A percentile compares a stretch with the other conserved stretches of the same genome.
These are phyloP conservation scores for Venturia aucupariae DNA, from an alignment of 2,329 filamentous ascomycete species.

Conservation along the genomic window DNA sequence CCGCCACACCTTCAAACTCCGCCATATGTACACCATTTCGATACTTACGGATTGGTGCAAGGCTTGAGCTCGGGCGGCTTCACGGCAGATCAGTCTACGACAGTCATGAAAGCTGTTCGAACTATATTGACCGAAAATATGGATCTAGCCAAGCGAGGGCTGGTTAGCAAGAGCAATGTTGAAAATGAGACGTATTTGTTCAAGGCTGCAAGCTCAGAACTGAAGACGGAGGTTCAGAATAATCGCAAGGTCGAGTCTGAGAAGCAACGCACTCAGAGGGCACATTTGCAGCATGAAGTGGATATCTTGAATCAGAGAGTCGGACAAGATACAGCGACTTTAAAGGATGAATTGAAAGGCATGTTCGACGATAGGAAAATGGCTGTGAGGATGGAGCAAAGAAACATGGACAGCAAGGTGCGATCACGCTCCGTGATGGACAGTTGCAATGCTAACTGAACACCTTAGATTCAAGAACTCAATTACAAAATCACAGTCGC, in stretches of 20 bases:
- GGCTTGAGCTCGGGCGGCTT: conserved; percentile 66
- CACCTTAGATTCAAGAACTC: conserved; percentile 71
- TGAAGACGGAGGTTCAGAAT: conserved; percentile 77
- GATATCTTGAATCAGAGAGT: conserved; percentile 82
- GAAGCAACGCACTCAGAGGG: conserved; percentile 71
- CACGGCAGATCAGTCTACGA: conserved; percentile 63
- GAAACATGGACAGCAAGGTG: conserved; percentile 70
- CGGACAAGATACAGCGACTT: conserved; percentile 67
- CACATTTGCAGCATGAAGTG: conserved; percentile 85
- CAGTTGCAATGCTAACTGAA: not conserved
- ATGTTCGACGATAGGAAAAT: conserved; percentile 96
- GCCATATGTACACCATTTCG: conserved; percentile 91
- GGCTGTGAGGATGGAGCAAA: conserved; percentile 80
- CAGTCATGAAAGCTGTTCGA: conserved; percentile 86
- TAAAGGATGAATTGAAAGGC: conserved; percentile 88
- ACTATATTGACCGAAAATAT: conserved; percentile 69
- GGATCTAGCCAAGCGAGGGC: conserved; percentile 64
- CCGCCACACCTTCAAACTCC: conserved; percentile 62
- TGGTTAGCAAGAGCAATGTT: conserved; percentile 85
- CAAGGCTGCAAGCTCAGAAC: conserved; percentile 83
- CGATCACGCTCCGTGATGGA: conserved; percentile 18
- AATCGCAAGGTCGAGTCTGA: conserved; percentile 69
- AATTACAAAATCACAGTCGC: conserved; percentile 93
- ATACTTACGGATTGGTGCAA: conserved; percentile 82
- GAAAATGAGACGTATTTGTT: conserved; percentile 96